Evolutionary conservation across 345 rosid species (phyloP), one percentile per base, ranked within the genome.

Genomic region (Boechera retrofracta): DNA sequence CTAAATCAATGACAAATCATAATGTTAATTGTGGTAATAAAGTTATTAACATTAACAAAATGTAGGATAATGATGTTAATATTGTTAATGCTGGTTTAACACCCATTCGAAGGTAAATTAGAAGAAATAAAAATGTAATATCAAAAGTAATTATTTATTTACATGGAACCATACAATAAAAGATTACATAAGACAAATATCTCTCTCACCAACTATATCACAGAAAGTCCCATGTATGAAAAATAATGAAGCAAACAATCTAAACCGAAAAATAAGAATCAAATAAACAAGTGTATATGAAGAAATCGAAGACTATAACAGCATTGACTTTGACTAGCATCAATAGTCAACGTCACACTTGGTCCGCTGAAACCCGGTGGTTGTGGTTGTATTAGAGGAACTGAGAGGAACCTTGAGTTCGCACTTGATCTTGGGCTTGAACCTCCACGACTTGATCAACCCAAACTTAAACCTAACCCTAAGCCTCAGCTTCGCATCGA

Each of bases 391-490:
- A 39, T 53, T 73, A 31, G 77, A 3, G 15, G 76, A 36, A 62
- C 31, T 75, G 10, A 82, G 15, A 68, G 93, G 94, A 64, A 91
- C 83, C 85, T 79, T 85, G 80, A 93, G 77, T 26, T 85, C 78
- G 32, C 98, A 91, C 10, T 72, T 59, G 11, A 91, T 36, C 77
- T 26, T 82, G 0, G 93, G 95, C 83, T 73, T 91, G 24, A 91
- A 83, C 76, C 51, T 86, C 16, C 80, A 54, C 6, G 84, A 77
- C 85, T 85, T 91, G 42, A 88, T 13, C 76, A 74, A 77, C 2
- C 97, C 91, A 38, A 89, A n/a, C 86, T 84, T 89, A 78, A 91
- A 84, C 74, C 91, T 81, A 36, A 93, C 54, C 80, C 75, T 88
- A 73, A 93, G 60, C 2, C 84, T 64, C 47, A 89, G 59, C 76